Evolutionary conservation across 441 rosid species (phyloP), one percentile per base, ranked within the genome.

Genomic region (Geranium incanum): DNA sequence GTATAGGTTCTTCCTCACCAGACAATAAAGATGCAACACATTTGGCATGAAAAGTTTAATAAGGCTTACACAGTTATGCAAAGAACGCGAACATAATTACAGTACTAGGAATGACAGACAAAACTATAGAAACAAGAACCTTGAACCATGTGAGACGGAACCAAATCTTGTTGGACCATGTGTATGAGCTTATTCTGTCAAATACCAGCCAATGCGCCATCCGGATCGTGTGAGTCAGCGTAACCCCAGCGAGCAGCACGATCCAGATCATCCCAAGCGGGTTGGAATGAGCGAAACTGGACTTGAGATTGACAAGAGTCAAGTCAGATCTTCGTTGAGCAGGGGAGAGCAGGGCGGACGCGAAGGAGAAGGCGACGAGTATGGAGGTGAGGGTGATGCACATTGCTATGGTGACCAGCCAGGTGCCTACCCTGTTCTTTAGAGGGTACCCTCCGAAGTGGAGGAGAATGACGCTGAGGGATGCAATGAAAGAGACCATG

Each of bases 31-130:
- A 28, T 28, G 33, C 33, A 28, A 28, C 33, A 28, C 33, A 28
- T 28, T 28, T 28, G 33, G 33, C 33, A 28, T 28, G 33, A 28
- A 28, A 28, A 28, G 33, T 28, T 28, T 28, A 28, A 28, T 28
- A 28, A 28, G 33, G 33, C 33, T 28, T 28, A 28, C 33, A 28
- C 33, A 28, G 33, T 52, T 18, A 52, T n/a, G 60, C n/a, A 52
- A 52, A 52, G 60, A 52, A 52, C 18, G 15, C 4, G 3, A 52
- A 52, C 60, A 52, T 4, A n/a, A 52, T 13, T 6, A 52, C 60
- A 3, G 60, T 4, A 52, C 60, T 52, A 52, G 60, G 60, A 52
- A 52, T 52, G 5, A 52, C 60, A 52, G 60, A 52, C 60, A 52
- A n/a, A 52, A 52, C 60, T 2, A 52, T 52, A 4, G 19, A 52